These are phyloP conservation scores for Exophiala alcalophila DNA, from an alignment of 2,329 filamentous ascomycete species.

Conservation along the genomic window DNA sequence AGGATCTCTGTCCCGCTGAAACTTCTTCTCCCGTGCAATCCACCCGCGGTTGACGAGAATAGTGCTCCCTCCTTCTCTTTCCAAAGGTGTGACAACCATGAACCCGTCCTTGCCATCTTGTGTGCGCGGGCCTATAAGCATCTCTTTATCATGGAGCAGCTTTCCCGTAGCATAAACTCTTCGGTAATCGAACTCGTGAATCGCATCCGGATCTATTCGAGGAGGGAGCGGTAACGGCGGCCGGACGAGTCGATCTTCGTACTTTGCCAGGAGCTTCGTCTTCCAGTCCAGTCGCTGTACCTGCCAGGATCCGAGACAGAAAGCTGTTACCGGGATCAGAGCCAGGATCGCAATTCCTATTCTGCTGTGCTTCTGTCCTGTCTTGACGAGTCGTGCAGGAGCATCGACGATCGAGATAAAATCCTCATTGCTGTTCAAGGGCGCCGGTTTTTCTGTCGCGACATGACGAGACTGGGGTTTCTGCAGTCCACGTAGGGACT, in stretches of 20 bases:
- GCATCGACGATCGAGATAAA: slow-evolving; percentile 87
- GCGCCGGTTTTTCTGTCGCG: slow-evolving; percentile 13
- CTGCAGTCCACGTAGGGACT: slow-evolving; percentile 1
- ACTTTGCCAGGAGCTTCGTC: slow-evolving; percentile 82
- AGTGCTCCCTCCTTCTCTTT: slow-evolving; percentile 64
- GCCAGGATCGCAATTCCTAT: slow-evolving; percentile 45
- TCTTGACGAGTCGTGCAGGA: slow-evolving; percentile 74
- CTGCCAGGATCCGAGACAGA: slow-evolving; percentile 90
- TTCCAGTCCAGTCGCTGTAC: slow-evolving; percentile 93
- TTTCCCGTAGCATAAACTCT: slow-evolving; percentile 71
- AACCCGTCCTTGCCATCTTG: slow-evolving; percentile 86
- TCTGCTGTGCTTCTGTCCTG: slow-evolving; percentile 62
- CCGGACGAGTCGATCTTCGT: slow-evolving; percentile 85
- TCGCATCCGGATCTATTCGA: slow-evolving; percentile 72
- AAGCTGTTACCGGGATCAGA: slow-evolving; percentile 86
- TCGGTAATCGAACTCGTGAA: slow-evolving; percentile 88
- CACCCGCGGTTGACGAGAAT: slow-evolving; percentile 88
- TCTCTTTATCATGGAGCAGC: slow-evolving; percentile 86
- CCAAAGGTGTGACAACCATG: slow-evolving; percentile 86
- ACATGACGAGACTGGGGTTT: slow-evolving; percentile 6
- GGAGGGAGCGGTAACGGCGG: slow-evolving; percentile 82
- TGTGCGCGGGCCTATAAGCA: slow-evolving; percentile 89
- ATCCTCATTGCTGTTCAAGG: slow-evolving; percentile 65
- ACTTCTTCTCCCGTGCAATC: slow-evolving; percentile 73
- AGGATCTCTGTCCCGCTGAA: slow-evolving; percentile 58